Conservation (phyloP, 257 asterid genomes). For the Scutellaria galericulata region DNA sequence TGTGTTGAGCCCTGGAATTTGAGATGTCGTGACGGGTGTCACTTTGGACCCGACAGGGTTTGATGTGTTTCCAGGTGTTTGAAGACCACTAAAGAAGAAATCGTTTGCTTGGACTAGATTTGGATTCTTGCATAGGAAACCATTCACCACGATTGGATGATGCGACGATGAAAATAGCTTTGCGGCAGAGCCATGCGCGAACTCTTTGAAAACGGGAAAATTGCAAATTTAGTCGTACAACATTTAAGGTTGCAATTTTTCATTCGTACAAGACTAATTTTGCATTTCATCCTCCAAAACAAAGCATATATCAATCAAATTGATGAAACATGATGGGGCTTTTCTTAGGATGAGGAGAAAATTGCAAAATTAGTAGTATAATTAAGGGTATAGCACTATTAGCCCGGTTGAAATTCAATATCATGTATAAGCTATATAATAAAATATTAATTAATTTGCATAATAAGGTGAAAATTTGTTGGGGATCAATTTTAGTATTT, state of each 20-base stretch:
- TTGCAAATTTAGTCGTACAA: background rate
- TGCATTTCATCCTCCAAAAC: too few relatives aligned
- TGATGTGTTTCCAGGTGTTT: conserved; percentile 36
- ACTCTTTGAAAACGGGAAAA: background rate
- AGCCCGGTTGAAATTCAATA: too few relatives aligned
- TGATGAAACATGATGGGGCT: background rate
- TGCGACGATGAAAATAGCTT: background rate
- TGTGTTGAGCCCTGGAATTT: conserved; percentile 57
- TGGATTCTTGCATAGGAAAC: conserved; percentile 48
- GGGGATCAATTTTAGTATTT: too few relatives aligned
- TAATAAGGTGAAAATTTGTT: too few relatives aligned
- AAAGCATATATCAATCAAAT: too few relatives aligned
- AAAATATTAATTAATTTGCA: too few relatives aligned
- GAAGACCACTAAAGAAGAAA: conserved; percentile 48
- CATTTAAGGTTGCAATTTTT: background rate
- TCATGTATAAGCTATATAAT: too few relatives aligned
- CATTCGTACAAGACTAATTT: too few relatives aligned
- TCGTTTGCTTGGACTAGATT: conserved; percentile 36
- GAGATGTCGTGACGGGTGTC: conserved; percentile 40
- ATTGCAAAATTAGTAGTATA: too few relatives aligned
- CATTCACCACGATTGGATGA: conserved; percentile 41
- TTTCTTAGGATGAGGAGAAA: too few relatives aligned
- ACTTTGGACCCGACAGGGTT: conserved; percentile 47
- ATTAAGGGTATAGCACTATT: too few relatives aligned
- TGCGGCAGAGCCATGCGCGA: conserved; percentile 7